Evolutionary conservation across 2,329 filamentous ascomycete species (phyloP).

Genomic region (Alternaria dauci): DNA sequence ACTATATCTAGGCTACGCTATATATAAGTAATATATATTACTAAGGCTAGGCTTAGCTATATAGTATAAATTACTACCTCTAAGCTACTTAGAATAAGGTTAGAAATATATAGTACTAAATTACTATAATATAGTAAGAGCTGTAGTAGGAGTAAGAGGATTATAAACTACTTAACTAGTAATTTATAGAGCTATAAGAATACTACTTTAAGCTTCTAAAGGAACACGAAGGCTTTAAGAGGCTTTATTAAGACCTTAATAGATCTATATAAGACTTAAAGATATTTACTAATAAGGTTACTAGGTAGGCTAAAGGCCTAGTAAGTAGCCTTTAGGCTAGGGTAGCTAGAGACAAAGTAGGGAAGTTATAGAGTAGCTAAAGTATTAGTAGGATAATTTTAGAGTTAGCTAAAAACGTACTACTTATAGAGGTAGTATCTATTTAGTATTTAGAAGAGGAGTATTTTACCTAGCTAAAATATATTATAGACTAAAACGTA

Average conservation of each 20-base stretch:
- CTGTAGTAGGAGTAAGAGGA: background rate
- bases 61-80: slow-evolving; percentile 2
- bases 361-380: slow-evolving; percentile 10
- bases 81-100: slow-evolving; percentile 2
- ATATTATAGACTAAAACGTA: slow-evolving; percentile 19
- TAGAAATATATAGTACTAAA: background rate
- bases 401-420: slow-evolving; percentile 22
- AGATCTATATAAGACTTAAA: background rate
- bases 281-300: slow-evolving; percentile 10
- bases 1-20: slow-evolving; percentile 9
- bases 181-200: slow-evolving; percentile 15
- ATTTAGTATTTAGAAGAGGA: slow-evolving; percentile 4
- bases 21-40: slow-evolving; percentile 6
- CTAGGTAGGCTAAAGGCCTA: slow-evolving; percentile 11
- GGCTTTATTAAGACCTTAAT: slow-evolving; percentile 3
- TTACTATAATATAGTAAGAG: slow-evolving; percentile 1
- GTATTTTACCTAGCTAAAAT: slow-evolving; percentile 1
- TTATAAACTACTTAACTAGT: slow-evolving; percentile 13
- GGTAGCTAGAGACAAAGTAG: background rate
- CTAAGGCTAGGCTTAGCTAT: slow-evolving; percentile 4
- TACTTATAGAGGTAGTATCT: slow-evolving; percentile 11
- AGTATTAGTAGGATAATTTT: slow-evolving; percentile 22
- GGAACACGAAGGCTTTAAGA: background rate
- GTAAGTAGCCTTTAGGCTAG: slow-evolving; percentile 6
- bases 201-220: slow-evolving; percentile 13